Evolutionary conservation across 352 stramenopile species (phyloP).

Genomic region (Plasmopara muralis): DNA sequence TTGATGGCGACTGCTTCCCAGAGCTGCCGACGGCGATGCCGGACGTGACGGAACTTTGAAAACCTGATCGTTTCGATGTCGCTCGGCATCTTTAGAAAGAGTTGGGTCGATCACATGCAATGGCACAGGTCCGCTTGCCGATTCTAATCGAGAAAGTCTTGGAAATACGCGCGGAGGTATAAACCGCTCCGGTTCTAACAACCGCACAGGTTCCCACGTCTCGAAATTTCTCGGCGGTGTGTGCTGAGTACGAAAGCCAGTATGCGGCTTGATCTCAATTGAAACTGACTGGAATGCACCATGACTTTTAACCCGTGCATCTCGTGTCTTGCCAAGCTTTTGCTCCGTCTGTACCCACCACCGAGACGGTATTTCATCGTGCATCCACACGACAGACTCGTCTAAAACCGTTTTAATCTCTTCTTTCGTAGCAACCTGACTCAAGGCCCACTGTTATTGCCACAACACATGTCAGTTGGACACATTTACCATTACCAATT

Average conservation of each 20-base stretch:
- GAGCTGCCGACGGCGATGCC: slow-evolving; percentile 4
- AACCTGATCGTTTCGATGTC: slow-evolving; percentile 11
- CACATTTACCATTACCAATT: background rate
- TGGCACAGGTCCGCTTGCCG: slow-evolving; percentile 2
- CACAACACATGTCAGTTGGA: slow-evolving; percentile 10
- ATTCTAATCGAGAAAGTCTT: slow-evolving; percentile 1
- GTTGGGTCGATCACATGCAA: slow-evolving; percentile 20
- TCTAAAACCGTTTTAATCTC: slow-evolving; percentile 26
- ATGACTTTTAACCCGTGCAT: background rate
- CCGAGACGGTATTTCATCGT: slow-evolving; percentile 33
- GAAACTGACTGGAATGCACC: slow-evolving; percentile 5
- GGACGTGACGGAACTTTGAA: slow-evolving; percentile 2
- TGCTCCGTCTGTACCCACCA: slow-evolving; percentile 36
- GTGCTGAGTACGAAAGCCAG: slow-evolving; percentile 19
- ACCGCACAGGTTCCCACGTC: slow-evolving; percentile 9
- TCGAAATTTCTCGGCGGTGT: slow-evolving; percentile 20
- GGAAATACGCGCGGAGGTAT: slow-evolving; percentile 21
- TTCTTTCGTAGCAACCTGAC: slow-evolving; percentile 31
- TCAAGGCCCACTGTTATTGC: slow-evolving; percentile 38
- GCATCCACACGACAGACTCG: slow-evolving; percentile 31
- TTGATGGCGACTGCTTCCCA: slow-evolving; percentile 45
- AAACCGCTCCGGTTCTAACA: slow-evolving; percentile 10
- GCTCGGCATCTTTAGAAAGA: slow-evolving; percentile 13
- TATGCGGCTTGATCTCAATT: slow-evolving; percentile 2
- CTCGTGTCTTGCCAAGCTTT: slow-evolving; percentile 16